phyloP scores from a whole-genome alignment of 805 yeast genomes.

The Saturnispora silvae region DNA sequence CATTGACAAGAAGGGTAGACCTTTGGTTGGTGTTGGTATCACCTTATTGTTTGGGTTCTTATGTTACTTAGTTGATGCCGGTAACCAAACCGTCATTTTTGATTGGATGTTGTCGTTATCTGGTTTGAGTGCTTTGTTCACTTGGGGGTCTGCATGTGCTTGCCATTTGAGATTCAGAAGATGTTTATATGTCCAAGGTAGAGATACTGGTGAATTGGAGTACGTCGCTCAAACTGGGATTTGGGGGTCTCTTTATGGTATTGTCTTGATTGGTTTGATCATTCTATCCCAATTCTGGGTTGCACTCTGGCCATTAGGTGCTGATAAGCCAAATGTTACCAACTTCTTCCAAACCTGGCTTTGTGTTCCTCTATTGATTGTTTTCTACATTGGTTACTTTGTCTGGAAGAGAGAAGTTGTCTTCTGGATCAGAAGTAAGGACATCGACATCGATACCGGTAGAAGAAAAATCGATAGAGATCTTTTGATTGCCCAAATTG shows the following conservation, averaged over 20 bases:
- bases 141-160: constrained; percentile 67
- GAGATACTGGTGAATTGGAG: constrained; percentile 56
- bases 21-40: constrained; percentile 52
- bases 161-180: constrained; percentile 63
- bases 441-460: constrained; percentile 53
- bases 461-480: constrained; percentile 46
- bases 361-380: constrained; percentile 52
- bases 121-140: constrained; percentile 62
- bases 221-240: constrained; percentile 61
- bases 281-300: constrained; percentile 74
- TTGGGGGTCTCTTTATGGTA: constrained; percentile 56
- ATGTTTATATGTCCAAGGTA: constrained; percentile 55
- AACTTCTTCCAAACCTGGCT: constrained; percentile 57
- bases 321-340: constrained; percentile 43
- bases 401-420: constrained; percentile 34
- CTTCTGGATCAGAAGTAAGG: constrained; percentile 32
- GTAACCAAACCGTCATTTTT: constrained; percentile 47
- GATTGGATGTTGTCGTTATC: constrained; percentile 66
- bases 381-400: constrained; percentile 29
- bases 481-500: constrained; percentile 36
- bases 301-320: constrained; percentile 51
- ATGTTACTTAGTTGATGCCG: constrained; percentile 54
- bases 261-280: constrained; percentile 45
- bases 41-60: constrained; percentile 45
- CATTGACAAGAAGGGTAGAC: constrained; percentile 71